Evolutionary conservation across 768 basidiomycete genomes (phyloP).

Genomic region (Boletus sp.): DNA sequence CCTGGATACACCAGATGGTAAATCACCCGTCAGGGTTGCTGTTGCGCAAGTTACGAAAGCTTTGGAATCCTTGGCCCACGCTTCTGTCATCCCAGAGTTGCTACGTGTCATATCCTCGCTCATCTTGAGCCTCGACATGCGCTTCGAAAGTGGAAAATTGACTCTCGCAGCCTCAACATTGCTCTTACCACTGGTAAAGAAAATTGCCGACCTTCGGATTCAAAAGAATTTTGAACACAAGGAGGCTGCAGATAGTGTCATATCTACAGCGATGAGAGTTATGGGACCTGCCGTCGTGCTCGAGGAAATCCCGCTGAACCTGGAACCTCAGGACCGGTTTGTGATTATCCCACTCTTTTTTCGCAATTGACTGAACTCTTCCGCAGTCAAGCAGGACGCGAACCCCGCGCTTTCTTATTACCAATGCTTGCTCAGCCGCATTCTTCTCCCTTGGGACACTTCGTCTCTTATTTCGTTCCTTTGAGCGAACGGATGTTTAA

Average conservation of each 20-base stretch:
- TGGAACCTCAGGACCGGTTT: slow-evolving; percentile 78
- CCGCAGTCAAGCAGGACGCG: slow-evolving; percentile 61
- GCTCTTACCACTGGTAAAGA: slow-evolving; percentile 63
- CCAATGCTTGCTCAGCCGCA: slow-evolving; percentile 82
- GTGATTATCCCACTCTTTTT: slow-evolving; percentile 21
- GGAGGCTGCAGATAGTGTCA: slow-evolving; percentile 75
- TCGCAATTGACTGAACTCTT: slow-evolving; percentile 3
- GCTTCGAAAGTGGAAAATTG: slow-evolving; percentile 37
- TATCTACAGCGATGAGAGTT: slow-evolving; percentile 78
- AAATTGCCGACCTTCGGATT: slow-evolving; percentile 69
- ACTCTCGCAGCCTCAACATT: slow-evolving; percentile 67
- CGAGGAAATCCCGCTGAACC: slow-evolving; percentile 72
- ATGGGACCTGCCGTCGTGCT: slow-evolving; percentile 83
- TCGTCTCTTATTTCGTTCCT: slow-evolving; percentile 88
- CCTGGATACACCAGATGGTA: slow-evolving; percentile 41
- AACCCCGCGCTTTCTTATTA: slow-evolving; percentile 88
- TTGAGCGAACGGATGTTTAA: slow-evolving; percentile 92
- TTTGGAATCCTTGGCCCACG: slow-evolving; percentile 68
- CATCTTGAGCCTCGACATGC: slow-evolving; percentile 55
- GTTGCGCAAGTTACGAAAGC: slow-evolving; percentile 63
- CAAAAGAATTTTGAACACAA: slow-evolving; percentile 88
- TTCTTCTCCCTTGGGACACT: slow-evolving; percentile 78
- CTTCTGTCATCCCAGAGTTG: slow-evolving; percentile 74
- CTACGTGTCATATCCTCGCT: slow-evolving; percentile 72
- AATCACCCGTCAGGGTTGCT: slow-evolving; percentile 58